These are phyloP conservation scores for Phytophthora lateralis DNA, from an alignment of 352 stramenopile species.

Conservation along the genomic window DNA sequence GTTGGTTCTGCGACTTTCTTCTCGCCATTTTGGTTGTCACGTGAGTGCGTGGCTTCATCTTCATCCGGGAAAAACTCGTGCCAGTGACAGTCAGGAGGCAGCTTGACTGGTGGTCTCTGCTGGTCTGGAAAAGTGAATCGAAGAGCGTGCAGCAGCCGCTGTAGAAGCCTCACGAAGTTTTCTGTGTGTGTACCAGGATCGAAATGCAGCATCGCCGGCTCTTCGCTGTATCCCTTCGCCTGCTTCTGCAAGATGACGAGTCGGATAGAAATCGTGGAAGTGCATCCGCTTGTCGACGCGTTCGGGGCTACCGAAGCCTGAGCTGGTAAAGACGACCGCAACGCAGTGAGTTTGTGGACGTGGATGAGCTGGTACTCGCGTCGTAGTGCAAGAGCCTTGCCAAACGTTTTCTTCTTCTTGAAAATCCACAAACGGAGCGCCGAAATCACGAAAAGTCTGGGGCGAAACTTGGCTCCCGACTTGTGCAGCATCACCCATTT, in stretches of 20 bases:
- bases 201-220: conserved; percentile 45
- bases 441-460: conserved; percentile 62
- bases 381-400: conserved; percentile 34
- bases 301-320: not conserved
- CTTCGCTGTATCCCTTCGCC: conserved; percentile 7
- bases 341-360: conserved; percentile 43
- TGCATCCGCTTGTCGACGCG: conserved; percentile 8
- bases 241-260: conserved; percentile 28
- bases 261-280: conserved; percentile 39
- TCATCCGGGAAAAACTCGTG: conserved; percentile 51
- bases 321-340: conserved; percentile 22
- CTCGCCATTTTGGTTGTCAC: conserved; percentile 21
- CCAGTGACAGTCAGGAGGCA: conserved; percentile 55
- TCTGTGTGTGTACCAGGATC: conserved; percentile 63
- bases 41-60: not conserved
- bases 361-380: conserved; percentile 56
- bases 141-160: conserved; percentile 55
- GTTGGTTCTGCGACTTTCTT: conserved; percentile 2
- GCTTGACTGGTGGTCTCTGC: conserved; percentile 31
- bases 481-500: conserved; percentile 70
- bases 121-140: conserved; percentile 53
- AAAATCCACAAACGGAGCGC: conserved; percentile 56
- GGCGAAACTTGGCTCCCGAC: conserved; percentile 40
- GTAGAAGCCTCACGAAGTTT: conserved; percentile 53
- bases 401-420: conserved; percentile 55